These are phyloP conservation scores for Aspergillus sp. DNA, from an alignment of 2,329 filamentous ascomycete species.

Conservation along the genomic window DNA sequence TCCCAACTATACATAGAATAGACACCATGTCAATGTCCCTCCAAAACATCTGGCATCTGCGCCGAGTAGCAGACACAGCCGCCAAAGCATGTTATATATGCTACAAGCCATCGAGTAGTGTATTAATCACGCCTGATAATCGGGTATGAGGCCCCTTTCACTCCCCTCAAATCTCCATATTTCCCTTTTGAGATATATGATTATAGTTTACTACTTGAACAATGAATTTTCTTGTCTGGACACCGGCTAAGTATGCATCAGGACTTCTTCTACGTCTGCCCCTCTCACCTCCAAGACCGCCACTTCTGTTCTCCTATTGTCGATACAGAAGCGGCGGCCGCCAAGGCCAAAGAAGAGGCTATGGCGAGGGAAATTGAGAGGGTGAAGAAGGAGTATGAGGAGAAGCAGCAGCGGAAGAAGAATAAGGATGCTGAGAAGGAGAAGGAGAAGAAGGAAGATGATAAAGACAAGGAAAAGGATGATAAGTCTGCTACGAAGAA, in stretches of 20 bases:
- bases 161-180: not conserved
- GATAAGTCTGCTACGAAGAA: slow-evolving; percentile 36
- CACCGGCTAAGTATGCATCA: slow-evolving; percentile 30
- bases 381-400: slow-evolving; percentile 64
- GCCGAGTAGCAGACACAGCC: slow-evolving; percentile 80
- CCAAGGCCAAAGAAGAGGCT: slow-evolving; percentile 46
- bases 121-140: slow-evolving; percentile 84
- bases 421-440: slow-evolving; percentile 57
- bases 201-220: too few relatives aligned
- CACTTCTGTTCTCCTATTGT: slow-evolving; percentile 69
- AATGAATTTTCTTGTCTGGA: not conserved
- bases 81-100: slow-evolving; percentile 87
- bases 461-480: slow-evolving; percentile 44
- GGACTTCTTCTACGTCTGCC: slow-evolving; percentile 93
- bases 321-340: slow-evolving; percentile 45
- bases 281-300: slow-evolving; percentile 76
- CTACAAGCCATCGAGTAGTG: slow-evolving; percentile 82
- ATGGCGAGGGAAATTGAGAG: slow-evolving; percentile 50
- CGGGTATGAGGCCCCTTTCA: slow-evolving; percentile 59
- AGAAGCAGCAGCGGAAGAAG: slow-evolving; percentile 72
- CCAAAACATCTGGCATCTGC: slow-evolving; percentile 79
- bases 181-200: not conserved
- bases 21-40: slow-evolving; percentile 41
- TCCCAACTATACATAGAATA: not conserved
- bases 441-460: slow-evolving; percentile 50